Evolutionary conservation across 2,329 filamentous ascomycete species (phyloP).

Genomic region (Trichoderma oligosporum): DNA sequence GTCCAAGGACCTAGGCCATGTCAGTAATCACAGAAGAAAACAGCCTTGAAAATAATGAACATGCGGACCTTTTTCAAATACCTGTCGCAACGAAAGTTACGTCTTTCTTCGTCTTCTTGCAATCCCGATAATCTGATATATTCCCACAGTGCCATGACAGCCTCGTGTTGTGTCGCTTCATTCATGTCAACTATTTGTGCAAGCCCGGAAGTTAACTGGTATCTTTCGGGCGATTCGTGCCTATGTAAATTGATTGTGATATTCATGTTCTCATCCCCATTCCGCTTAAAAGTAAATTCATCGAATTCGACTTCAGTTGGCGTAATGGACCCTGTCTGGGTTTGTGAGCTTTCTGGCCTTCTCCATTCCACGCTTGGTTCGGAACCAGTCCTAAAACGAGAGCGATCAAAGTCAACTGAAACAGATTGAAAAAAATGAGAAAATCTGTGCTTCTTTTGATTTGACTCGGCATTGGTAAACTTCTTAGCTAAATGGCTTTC

Average conservation of each 20-base stretch:
- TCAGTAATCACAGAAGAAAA: background rate
- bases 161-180: slow-evolving; percentile 82
- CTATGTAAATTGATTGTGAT: slow-evolving; percentile 81
- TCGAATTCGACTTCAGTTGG: slow-evolving; percentile 77
- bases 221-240: slow-evolving; percentile 83
- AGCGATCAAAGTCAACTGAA: slow-evolving; percentile 67
- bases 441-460: slow-evolving; percentile 51
- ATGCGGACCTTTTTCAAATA: slow-evolving; percentile 66
- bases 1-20: slow-evolving; percentile 60
- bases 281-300: slow-evolving; percentile 84
- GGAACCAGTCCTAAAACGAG: slow-evolving; percentile 51
- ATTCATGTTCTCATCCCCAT: slow-evolving; percentile 88
- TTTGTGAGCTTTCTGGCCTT: slow-evolving; percentile 63
- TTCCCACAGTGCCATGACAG: slow-evolving; percentile 90
- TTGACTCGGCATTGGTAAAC: slow-evolving; percentile 34
- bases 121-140: slow-evolving; percentile 83
- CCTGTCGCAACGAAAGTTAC: slow-evolving; percentile 87
- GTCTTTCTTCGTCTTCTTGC: slow-evolving; percentile 92
- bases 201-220: slow-evolving; percentile 71
- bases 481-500: slow-evolving; percentile 32
- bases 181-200: slow-evolving; percentile 81
- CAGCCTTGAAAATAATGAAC: background rate
- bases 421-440: slow-evolving; percentile 82
- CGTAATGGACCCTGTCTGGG: slow-evolving; percentile 34
- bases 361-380: slow-evolving; percentile 77